Evolutionary conservation across 805 yeast species (phyloP), one percentile per base, ranked within the genome.

Genomic region (Saccharomycopsis sp.): DNA sequence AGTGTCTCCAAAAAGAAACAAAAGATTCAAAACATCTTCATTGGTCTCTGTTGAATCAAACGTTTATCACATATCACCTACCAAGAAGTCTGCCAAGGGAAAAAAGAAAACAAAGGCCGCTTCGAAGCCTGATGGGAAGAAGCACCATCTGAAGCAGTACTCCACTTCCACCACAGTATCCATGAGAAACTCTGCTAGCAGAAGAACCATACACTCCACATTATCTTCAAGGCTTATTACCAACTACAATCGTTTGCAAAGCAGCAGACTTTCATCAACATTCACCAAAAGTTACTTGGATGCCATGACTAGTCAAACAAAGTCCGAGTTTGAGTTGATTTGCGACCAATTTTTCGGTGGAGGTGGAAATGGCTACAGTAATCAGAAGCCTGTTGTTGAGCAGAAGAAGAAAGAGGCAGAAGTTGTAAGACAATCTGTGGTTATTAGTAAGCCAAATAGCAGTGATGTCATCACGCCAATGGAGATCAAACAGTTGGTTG

Each of bases 331-430:
- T 33, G 49, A 39, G 15, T 15, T 29, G 9, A 16, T 46, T 9
- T 46, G 49, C 27, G 49, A 46, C 27, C 42, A 42, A 21, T 42
- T 46, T 29, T 46, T 46, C 32, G 39, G 42, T 12, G 21, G 42
- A 19, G 34, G 38, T 27, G 35, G 33, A 23, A 41, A 36, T 8
- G 36, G 36, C 10, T 46, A 35, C 27, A 20, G 29, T 12, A 46
- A 42, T 16, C 37, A 21, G 43, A 38, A 30, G 43, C 35, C 12
- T 21, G 40, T 10, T 45, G 39, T 19, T 30, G 19, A 13, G n/a
- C 13, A 21, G 38, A 23, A 15, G 36, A 16, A 36, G 33, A 30
- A 37, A 36, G 30, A 20, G 34, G 13, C 29, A n/a, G 34, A 29
- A 36, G 23, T 20, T 22, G 37, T 30, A 29, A 38, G 21, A 5